Evolutionary conservation across 768 basidiomycete species (phyloP).

Genomic region (Boletus insuetus): DNA sequence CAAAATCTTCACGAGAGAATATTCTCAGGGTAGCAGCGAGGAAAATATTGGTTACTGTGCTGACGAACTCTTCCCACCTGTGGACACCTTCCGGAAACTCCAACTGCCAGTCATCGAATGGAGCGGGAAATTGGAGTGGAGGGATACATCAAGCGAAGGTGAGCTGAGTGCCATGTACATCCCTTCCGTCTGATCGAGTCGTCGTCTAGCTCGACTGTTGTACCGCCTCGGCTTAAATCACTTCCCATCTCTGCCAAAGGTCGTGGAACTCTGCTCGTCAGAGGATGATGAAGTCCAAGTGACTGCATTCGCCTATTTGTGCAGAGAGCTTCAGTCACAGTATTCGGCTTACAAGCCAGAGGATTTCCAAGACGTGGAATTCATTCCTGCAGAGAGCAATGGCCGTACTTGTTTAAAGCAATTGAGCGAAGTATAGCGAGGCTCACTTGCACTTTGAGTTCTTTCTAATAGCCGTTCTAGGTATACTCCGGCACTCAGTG

Average conservation of each 20-base stretch:
- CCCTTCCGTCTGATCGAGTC: background rate
- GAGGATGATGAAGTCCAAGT: slow-evolving; percentile 44
- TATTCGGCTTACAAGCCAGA: slow-evolving; percentile 55
- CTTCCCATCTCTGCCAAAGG: slow-evolving; percentile 57
- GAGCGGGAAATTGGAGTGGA: slow-evolving; percentile 73
- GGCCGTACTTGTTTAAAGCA: slow-evolving; percentile 50
- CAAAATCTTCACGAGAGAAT: slow-evolving; percentile 13
- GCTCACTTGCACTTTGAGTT: background rate
- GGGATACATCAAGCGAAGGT: slow-evolving; percentile 79
- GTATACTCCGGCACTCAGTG: slow-evolving; percentile 66
- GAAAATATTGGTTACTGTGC: slow-evolving; percentile 55
- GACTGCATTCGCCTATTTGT: slow-evolving; percentile 70
- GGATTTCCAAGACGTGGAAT: slow-evolving; percentile 55
- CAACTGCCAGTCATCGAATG: slow-evolving; percentile 81
- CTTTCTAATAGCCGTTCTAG: slow-evolving; percentile 32
- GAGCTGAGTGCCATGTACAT: background rate
- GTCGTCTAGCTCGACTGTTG: slow-evolving; percentile 59
- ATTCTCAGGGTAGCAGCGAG: slow-evolving; percentile 6
- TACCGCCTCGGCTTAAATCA: slow-evolving; percentile 63
- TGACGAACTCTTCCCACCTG: slow-evolving; percentile 79
- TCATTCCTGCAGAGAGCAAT: slow-evolving; percentile 67
- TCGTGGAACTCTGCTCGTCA: slow-evolving; percentile 67
- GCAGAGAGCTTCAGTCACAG: slow-evolving; percentile 59
- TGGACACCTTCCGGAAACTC: slow-evolving; percentile 61
- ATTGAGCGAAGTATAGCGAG: slow-evolving; percentile 54